Conservation (phyloP, 2,329 filamentous ascomycete genomes). For the Penicillium carneum region DNA sequence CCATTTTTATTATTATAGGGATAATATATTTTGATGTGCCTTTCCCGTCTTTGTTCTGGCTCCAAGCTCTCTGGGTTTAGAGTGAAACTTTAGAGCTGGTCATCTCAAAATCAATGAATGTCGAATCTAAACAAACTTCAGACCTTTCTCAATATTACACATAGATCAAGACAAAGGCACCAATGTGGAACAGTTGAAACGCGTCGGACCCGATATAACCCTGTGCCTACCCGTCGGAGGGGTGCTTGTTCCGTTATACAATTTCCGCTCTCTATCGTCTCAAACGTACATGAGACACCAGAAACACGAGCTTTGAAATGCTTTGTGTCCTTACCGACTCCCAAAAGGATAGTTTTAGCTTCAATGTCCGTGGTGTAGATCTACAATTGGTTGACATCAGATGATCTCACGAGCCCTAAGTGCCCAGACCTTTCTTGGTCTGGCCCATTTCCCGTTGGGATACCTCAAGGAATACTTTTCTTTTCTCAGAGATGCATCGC, state of each 20-base stretch:
- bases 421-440: not conserved
- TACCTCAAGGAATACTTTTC: conserved; percentile 1
- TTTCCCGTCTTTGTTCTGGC: not conserved
- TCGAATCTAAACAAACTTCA: not conserved
- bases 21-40: conserved; percentile 4
- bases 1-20: no score
- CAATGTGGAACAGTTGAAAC: conserved; percentile 32
- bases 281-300: conserved; percentile 16
- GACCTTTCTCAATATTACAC: not conserved
- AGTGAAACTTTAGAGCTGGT: not conserved
- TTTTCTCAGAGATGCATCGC: conserved; percentile 24
- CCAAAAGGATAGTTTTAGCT: not conserved
- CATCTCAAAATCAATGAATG: not conserved
- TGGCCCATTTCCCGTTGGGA: not conserved
- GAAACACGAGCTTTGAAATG: not conserved
- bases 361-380: not conserved
- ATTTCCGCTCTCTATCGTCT: conserved; percentile 24
- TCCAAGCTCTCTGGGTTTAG: not conserved
- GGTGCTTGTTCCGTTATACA: conserved; percentile 33
- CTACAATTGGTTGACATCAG: conserved; percentile 14
- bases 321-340: not conserved
- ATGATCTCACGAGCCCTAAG: conserved; percentile 21
- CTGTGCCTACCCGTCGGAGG: conserved; percentile 34
- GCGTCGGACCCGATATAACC: conserved; percentile 27
- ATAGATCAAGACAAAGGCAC: conserved; percentile 16